phyloP scores from a whole-genome alignment of 306 rosid genomes.

The Delonix regia region DNA sequence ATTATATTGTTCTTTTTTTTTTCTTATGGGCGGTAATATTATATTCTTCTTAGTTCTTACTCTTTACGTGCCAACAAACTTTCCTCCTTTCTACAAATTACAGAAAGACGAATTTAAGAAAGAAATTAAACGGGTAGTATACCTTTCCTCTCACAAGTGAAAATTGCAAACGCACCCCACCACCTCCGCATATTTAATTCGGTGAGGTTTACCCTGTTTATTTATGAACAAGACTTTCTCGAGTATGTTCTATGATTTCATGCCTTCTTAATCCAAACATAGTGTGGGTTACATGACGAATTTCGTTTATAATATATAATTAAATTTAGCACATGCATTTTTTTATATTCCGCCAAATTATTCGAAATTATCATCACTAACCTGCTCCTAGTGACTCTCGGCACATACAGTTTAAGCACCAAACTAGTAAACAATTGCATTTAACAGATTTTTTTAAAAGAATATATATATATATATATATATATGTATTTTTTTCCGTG shows the following conservation, averaged over 20 bases:
- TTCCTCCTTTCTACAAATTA: background rate
- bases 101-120: background rate
- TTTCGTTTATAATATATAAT: background rate
- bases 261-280: background rate
- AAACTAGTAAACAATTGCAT: background rate
- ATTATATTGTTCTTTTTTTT: too few relatives aligned
- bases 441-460: background rate
- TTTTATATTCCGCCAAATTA: background rate
- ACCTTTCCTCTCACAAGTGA: background rate
- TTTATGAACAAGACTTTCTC: background rate
- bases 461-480: too few relatives aligned
- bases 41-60: background rate
- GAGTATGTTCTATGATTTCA: background rate
- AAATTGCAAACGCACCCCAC: background rate
- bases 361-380: too few relatives aligned
- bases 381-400: background rate
- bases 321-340: too few relatives aligned
- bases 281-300: background rate
- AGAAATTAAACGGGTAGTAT: background rate
- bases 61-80: background rate
- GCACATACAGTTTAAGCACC: background rate
- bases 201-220: background rate
- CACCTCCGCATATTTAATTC: background rate
- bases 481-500: background rate
- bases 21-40: too few relatives aligned